A percentile compares a stretch with the other conserved stretches of the same genome.
Evolutionary conservation across 495 filamentous ascomycete species (phyloP).

Genomic region (Podospora didyma): DNA sequence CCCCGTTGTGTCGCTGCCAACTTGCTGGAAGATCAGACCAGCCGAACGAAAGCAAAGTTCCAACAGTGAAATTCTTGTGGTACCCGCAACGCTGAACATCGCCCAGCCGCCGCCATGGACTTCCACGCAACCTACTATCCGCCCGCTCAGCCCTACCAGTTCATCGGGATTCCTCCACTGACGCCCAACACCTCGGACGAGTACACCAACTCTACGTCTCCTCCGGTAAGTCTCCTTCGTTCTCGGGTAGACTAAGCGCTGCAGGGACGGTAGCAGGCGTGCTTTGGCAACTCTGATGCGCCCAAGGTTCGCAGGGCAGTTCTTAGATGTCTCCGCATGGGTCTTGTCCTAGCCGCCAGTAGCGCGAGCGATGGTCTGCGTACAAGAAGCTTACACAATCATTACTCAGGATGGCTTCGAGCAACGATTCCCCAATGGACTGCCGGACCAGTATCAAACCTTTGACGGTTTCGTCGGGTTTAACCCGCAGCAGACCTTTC

Average conservation of each 20-base stretch:
- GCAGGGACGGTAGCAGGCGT: neutral
- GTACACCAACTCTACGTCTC: constrained; percentile 49
- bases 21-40: neutral
- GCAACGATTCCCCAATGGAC: constrained; percentile 33
- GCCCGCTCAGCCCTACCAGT: constrained; percentile 50
- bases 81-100: neutral
- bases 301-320: too few relatives aligned
- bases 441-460: constrained; percentile 41
- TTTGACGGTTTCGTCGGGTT: constrained; percentile 42
- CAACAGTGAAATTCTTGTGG: neutral
- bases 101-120: constrained; percentile 33
- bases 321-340: constrained; percentile 22
- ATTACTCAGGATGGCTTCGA: constrained; percentile 45
- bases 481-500: constrained; percentile 35
- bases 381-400: constrained; percentile 35
- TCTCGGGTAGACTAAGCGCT: neutral
- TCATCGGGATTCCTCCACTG: constrained; percentile 50
- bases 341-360: constrained; percentile 12
- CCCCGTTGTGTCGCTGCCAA: neutral
- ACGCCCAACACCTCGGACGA: constrained; percentile 53
- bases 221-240: constrained; percentile 44
- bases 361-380: constrained; percentile 21
- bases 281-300: neutral
- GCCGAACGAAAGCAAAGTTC: neutral
- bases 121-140: constrained; percentile 41